Evolutionary conservation across 352 stramenopile genomes (phyloP).

Genomic region (Achlya hypogyna): DNA sequence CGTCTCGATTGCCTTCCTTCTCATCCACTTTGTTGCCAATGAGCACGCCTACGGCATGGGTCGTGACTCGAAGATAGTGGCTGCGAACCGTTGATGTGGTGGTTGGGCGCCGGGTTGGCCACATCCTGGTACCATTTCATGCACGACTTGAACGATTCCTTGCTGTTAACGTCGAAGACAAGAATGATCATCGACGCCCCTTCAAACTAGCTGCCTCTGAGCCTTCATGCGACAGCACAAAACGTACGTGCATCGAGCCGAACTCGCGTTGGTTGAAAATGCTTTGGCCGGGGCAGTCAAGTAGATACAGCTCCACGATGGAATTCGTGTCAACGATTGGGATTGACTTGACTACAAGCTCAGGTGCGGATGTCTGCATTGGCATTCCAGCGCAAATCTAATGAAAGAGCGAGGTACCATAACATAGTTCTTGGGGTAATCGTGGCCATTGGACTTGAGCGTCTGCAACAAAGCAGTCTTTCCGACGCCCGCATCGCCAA

Average conservation of each 20-base stretch:
- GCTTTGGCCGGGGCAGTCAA: constrained; percentile 88
- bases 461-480: constrained; percentile 88
- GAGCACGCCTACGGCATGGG: constrained; percentile 36
- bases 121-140: constrained; percentile 80
- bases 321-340: constrained; percentile 83
- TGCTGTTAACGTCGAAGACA: constrained; percentile 81
- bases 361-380: constrained; percentile 75
- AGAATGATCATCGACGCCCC: constrained; percentile 64
- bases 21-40: constrained; percentile 74
- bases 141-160: constrained; percentile 78
- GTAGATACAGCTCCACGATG: constrained; percentile 90
- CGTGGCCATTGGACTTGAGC: constrained; percentile 85
- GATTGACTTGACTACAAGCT: constrained; percentile 86
- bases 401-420: constrained; percentile 54
- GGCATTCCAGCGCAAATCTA: background rate
- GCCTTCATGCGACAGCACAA: background rate
- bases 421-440: constrained; percentile 93
- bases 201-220: constrained; percentile 20
- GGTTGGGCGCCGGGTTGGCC: constrained; percentile 53
- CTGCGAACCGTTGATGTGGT: constrained; percentile 52
- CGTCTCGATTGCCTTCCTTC: constrained; percentile 65
- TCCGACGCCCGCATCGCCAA: constrained; percentile 84
- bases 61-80: background rate
- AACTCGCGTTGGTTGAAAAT: constrained; percentile 93
- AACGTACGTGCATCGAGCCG: constrained; percentile 53